Evolutionary conservation across 1,139 yeast genomes (phyloP).

Genomic region (Yamadazyma mexicana): DNA sequence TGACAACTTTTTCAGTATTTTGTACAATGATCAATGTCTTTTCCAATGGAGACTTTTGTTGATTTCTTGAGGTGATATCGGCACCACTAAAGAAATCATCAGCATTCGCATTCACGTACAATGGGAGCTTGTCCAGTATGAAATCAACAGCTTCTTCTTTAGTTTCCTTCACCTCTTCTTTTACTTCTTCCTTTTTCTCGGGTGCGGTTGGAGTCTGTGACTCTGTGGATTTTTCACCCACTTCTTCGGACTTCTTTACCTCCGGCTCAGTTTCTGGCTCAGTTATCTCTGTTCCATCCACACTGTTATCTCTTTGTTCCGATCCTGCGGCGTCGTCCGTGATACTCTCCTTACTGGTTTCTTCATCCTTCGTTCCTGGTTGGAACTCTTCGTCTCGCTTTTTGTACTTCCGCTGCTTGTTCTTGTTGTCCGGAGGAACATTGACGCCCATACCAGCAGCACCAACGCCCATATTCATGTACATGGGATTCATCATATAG

Average conservation of each 20-base stretch:
- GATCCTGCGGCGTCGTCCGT: too few relatives aligned
- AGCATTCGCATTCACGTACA: slow-evolving; percentile 20
- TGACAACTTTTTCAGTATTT: slow-evolving; percentile 8
- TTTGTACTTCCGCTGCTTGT: not conserved
- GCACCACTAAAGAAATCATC: slow-evolving; percentile 12
- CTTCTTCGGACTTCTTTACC: too few relatives aligned
- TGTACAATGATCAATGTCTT: slow-evolving; percentile 2
- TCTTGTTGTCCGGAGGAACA: slow-evolving; percentile 1
- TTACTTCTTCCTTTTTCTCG: not conserved
- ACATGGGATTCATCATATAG: slow-evolving; percentile 12
- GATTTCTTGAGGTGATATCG: not conserved
- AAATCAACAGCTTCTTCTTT: too few relatives aligned
- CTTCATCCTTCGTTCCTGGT: not conserved
- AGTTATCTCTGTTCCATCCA: too few relatives aligned
- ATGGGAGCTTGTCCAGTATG: slow-evolving; percentile 17
- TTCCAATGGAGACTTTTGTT: not conserved
- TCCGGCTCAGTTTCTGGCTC: too few relatives aligned
- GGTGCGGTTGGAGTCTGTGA: too few relatives aligned
- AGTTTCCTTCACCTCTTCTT: not conserved
- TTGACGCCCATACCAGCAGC: slow-evolving; percentile 1
- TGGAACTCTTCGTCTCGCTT: not conserved
- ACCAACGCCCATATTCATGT: slow-evolving; percentile 6
- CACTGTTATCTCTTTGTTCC: too few relatives aligned
- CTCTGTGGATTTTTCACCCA: too few relatives aligned
- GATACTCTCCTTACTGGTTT: not conserved